Percentiles rank a stretch among this genome's conserved stretches.
phyloP scores from a whole-genome alignment of 495 filamentous ascomycete genomes.

The Penicillium steckii region DNA sequence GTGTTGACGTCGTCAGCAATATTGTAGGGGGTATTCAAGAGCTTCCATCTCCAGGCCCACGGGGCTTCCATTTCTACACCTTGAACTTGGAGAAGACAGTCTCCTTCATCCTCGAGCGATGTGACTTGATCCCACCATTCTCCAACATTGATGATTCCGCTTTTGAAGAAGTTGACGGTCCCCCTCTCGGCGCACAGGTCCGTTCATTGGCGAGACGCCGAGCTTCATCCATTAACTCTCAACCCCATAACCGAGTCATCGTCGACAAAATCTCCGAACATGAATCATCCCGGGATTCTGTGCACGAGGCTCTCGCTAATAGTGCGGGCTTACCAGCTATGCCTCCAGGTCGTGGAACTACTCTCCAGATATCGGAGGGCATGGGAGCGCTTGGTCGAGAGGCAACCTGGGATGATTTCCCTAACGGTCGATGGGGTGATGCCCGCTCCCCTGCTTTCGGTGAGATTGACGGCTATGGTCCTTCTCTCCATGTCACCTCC shows the following conservation, averaged over 20 bases:
- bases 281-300: slow-evolving; percentile 38
- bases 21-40: slow-evolving; percentile 58
- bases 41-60: slow-evolving; percentile 53
- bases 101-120: slow-evolving; percentile 84
- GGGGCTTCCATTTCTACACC: slow-evolving; percentile 97
- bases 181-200: slow-evolving; percentile 34
- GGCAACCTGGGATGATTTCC: slow-evolving; percentile 98
- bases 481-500: slow-evolving; percentile 78
- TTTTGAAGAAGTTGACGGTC: slow-evolving; percentile 45
- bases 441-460: slow-evolving; percentile 88
- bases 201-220: slow-evolving; percentile 37
- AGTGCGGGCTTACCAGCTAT: slow-evolving; percentile 40
- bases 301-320: slow-evolving; percentile 56
- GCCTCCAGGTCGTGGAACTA: slow-evolving; percentile 64
- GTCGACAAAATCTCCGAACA: slow-evolving; percentile 52
- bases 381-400: slow-evolving; percentile 88
- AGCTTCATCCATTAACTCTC: slow-evolving; percentile 51
- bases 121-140: slow-evolving; percentile 70
- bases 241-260: slow-evolving; percentile 80
- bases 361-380: slow-evolving; percentile 89
- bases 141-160: slow-evolving; percentile 31
- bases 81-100: slow-evolving; percentile 96
- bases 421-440: slow-evolving; percentile 96
- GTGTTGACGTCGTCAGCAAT: slow-evolving; percentile 50
- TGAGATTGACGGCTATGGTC: slow-evolving; percentile 94